Base-by-base conservation (phyloP, 805 yeast species). In the Wickerhamomyces canadensis region DNA sequence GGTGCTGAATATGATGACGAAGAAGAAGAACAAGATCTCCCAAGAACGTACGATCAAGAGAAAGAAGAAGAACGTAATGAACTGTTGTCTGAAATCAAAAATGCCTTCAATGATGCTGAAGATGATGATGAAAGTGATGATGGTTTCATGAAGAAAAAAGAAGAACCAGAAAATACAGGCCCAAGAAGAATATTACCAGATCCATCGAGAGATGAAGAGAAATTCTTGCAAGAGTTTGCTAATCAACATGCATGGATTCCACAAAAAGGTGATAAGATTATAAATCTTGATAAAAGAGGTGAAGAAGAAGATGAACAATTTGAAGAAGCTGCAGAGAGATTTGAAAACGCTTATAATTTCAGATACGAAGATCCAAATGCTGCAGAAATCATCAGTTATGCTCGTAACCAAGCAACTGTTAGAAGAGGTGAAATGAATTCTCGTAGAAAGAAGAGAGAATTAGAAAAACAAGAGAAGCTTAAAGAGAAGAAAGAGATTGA, bases 321-420 rank as follows among this genome's bases (percentile, higher is more conserved):
- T 54, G 97, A 91, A 34, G 84, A 86, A 30, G 93, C 94, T 3
- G 96, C 84, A 6, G 98, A 93, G 51, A 68, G 77, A 52, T 88
- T 86, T 52, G 98, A 93, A 61, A 78, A 78, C 45, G 96, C 95
- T 0, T 91, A 89, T 64, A 93, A 93, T 55, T 91, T 91, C 70
- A 75, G 98, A 57, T 93, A 75, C 58, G 98, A 93, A 62, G 97
- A 89, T 52, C 88, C 95, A 13, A 77, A 79, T 47, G 74, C 96
- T 6, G 86, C 91, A 0, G 96, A 91, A 53, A 85, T 93, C 59
- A 82, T 89, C 15, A 82, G 95, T 14, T 93, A 91, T 65, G 97
- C 98, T 3, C 87, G 98, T 74, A 81, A 70, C 30, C 96, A 88
- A 61, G 95, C 93, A 18, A 87, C 98, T 0, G 70, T 88, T 55